Base-by-base conservation (phyloP, 2,329 filamentous ascomycete species). In the Colletotrichum sp. region DNA sequence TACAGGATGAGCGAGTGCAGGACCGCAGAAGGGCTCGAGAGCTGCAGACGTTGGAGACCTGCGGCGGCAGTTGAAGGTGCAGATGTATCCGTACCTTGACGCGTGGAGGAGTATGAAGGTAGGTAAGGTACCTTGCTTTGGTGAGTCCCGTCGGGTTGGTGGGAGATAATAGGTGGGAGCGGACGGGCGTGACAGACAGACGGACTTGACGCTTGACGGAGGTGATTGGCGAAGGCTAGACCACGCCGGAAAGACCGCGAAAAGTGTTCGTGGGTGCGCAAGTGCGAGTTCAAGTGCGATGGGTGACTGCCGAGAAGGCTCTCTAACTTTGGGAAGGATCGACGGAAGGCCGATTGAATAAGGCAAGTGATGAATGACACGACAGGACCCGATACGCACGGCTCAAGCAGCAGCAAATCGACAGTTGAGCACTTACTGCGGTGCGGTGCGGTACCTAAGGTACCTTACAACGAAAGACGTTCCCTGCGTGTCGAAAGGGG, bases 281-380 rank as follows among this genome's bases (percentile, higher is more conserved):
- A 52, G 44, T 21, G 44, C n/a, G n/a, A 52, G 44, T 52, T 52
- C 44, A 52, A 52, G 44, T 52, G 44, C 49, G 30, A 24, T 59
- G 66, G 52, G 28, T 52, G 26, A 52, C 26, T 72, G 39, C 63
- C 57, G 63, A 70, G 59, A 72, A 52, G 44, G 39, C 36, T 63
- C 60, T 49, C 39, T 60, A 32, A 44, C 36, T 57, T 67, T 64
- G 69, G 73, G 28, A 62, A 59, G 59, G 70, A 76, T 76, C 73
- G 70, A 60, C 64, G 55, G 55, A 49, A 32, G 24, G 62, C 34
- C n/a, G 36, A 18, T 44, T 32, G 32, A 64, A 39, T 39, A 64
- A 39, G 34, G 32, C n/a, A 64, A 30, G 39, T 64, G 62, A 64
- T 64, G 62, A 64, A 34, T 44, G 62, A 28, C 28, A 63, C 60